Base-by-base conservation (phyloP, 495 filamentous ascomycete genomes). In the Penicillium verhagenii region DNA sequence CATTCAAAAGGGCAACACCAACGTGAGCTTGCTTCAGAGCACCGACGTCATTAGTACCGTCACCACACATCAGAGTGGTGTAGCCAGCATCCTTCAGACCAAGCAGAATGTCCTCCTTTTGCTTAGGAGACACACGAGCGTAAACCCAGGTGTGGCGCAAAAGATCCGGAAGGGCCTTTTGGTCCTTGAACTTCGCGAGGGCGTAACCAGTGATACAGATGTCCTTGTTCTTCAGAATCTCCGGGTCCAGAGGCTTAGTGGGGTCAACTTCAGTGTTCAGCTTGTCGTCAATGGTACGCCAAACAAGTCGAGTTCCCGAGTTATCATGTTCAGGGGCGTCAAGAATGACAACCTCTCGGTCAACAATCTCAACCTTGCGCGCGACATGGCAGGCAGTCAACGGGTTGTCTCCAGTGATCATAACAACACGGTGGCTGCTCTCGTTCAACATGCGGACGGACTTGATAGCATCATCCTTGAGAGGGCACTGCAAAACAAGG, bases 381-480 rank as follows among this genome's bases (percentile, higher is more conserved):
- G 94, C 94, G 54, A 99, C 94, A 67, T 99, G 93, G 21, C 94
- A 89, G 58, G 94, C 94, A 20, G 94, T 99, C 37, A 99, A 80
- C 19, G 94, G 92, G 66, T 99, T 99, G 72, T 99, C 94, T 63
- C 94, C 94, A 44, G 94, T 99, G 52, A 99, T 99, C 94, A 99
- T 99, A 60, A 97, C 89, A 52, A 95, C 90, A 59, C 94, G 91
- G 75, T 99, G 94, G 72, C 91, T 96, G 72, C 93, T 96, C 75
- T 97, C 95, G 66, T 96, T 99, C 52, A 99, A 80, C 94, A 99
- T 97, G 42, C 86, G 89, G 25, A 97, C 91, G 18, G 94, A 81
- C 63, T 90, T 86, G 74, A 92, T 90, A 19, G 94, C 94, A 71
- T 99, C 94, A 16, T 96, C 92, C 76, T 99, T 99, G 28, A 99